Evolutionary conservation across 257 asterid species (phyloP), one percentile per base, ranked within the genome.

Genomic region (Buddleja alternifolia): DNA sequence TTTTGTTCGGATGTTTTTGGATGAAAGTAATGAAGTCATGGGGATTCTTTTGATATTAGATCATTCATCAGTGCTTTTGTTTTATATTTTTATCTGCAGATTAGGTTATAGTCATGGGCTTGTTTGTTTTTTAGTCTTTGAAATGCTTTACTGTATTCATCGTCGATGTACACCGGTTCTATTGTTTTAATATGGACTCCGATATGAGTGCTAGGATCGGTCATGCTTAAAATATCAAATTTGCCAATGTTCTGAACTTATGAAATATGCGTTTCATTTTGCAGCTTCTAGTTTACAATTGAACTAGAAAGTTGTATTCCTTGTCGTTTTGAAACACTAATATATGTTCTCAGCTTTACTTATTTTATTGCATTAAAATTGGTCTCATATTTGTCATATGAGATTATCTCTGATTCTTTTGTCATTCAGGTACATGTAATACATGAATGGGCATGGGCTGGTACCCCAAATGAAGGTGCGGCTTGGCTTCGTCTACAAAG

Each of bases 391-490:
- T 44, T 0, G 0, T 52, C 40, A 29, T 53, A 66, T 29, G 34
- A 29, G 34, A 37, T 72, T 67, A 66, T 48, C 58, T 47, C 66
- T 41, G 17, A 56, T 64, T 71, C 48, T 44, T 67, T 29, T 29
- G 2, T 56, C 66, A 37, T 60, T 58, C 72, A 94, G 99, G 99
- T 94, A 29, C 99, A 89, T 58, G 93, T 87, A 77, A 80, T 94
- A 77, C 99, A 91, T 37, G 97, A 84, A 73, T 94, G 97, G 97
- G 97, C 96, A 21, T 94, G 99, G 99, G 99, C 97, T 61, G 99
- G 99, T 66, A 94, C 99, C 41, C 99, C 99, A 6, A 87, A 75
- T 55, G 99, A 94, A 63, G 99, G 99, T 70, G 99, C 99, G 70
- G 84, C 97, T 23, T 94, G 99, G 99, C 95, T 94, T 45, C 92